Evolutionary conservation across 148 eudicot genomes (phyloP), one percentile per base, ranked within the genome.

Genomic region (Agrostemma githago): DNA sequence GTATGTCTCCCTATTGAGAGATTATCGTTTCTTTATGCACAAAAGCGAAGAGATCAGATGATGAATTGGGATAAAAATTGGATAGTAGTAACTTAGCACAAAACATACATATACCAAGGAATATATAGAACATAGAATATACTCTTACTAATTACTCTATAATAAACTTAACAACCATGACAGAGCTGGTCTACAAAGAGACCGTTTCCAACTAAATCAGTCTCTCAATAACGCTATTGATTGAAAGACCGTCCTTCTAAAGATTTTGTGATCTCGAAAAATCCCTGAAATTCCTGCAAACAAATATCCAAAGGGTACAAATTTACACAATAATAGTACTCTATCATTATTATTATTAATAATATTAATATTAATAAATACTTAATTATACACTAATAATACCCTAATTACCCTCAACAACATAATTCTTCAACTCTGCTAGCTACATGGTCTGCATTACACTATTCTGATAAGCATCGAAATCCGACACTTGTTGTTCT

Each of bases 401-500:
- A 8, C 66, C 62, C 72, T 79, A 76, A 81, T 83, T 66, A 68
- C 77, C 73, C 41, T 58, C n/a, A 62, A 44, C 58, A 26, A 26
- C 34, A 51, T 51, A 10, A 44, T 37, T 58, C 7, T n/a, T 54
- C 67, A 46, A 41, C 74, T 4, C 26, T 41, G 19, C 79, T 26
- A 26, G 19, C 79, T 77, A 71, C 38, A 57, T 74, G 58, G 71
- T 71, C 62, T 82, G 78, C 21, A 58, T 54, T 62, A 71, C 61
- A 70, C 75, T 68, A 41, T 66, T 62, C 43, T 74, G 79, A 43
- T 74, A 81, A 53, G 76, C 81, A 44, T 85, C 84, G 48, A 79
- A 76, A 54, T 53, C 64, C 41, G 78, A 77, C n/a, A 64, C 76
- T 61, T 86, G 83, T 21, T 86, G 77, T 20, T 82, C 86, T 56